These are phyloP conservation scores for Cryptosporidium ryanae DNA, from an alignment of 169 alveolate genomes.

Conservation along the genomic window DNA sequence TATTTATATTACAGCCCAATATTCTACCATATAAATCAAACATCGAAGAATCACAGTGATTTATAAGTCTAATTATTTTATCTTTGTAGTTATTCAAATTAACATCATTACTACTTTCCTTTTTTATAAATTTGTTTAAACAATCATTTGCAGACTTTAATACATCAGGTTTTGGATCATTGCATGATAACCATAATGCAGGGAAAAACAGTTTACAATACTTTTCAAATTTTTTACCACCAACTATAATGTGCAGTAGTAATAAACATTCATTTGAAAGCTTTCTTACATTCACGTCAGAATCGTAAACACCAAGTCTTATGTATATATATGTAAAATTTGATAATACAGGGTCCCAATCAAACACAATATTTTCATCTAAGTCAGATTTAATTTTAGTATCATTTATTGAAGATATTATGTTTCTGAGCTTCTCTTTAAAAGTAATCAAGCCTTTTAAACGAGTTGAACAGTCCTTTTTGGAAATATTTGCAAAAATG, in stretches of 20 bases:
- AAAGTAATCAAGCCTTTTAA: slow-evolving; percentile 14
- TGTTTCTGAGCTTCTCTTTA: background rate
- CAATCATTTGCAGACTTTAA: slow-evolving; percentile 40
- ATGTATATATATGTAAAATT: slow-evolving; percentile 50
- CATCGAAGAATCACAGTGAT: background rate
- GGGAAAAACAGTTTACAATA: slow-evolving; percentile 43
- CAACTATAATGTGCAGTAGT: slow-evolving; percentile 36
- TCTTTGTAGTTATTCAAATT: background rate
- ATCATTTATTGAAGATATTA: background rate
- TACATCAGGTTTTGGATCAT: slow-evolving; percentile 54
- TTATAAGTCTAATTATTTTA: background rate
- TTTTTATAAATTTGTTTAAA: slow-evolving; percentile 8
- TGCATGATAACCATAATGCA: slow-evolving; percentile 65
- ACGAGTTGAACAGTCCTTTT: slow-evolving; percentile 47
- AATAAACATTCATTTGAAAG: slow-evolving; percentile 53
- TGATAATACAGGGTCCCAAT: slow-evolving; percentile 56
- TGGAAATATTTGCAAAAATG: slow-evolving; percentile 47
- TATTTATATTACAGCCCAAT: slow-evolving; percentile 28
- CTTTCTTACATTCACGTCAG: slow-evolving; percentile 41
- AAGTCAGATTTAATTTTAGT: too few relatives aligned
- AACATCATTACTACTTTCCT: background rate
- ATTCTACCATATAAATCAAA: slow-evolving; percentile 56
- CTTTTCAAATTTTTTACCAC: slow-evolving; percentile 37
- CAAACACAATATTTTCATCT: background rate
- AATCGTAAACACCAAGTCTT: slow-evolving; percentile 58